Percentiles rank a stretch among this genome's conserved stretches.
phyloP scores from a whole-genome alignment of 2,329 filamentous ascomycete genomes.

The Sporothrix luriei region DNA sequence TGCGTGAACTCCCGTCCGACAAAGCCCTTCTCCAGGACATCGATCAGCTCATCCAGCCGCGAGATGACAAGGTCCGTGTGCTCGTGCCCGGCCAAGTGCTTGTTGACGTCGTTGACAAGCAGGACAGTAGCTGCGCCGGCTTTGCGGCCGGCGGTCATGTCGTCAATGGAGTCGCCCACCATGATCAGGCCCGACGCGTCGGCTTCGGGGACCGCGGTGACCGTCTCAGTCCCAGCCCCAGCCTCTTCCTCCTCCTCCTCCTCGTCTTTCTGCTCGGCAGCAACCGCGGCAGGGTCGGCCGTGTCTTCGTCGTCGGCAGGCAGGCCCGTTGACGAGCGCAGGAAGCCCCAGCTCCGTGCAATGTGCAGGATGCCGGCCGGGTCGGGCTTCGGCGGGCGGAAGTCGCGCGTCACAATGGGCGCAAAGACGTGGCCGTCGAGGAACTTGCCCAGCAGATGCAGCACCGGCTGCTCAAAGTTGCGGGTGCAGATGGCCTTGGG shows the following conservation, averaged over 20 bases:
- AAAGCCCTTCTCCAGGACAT: constrained; percentile 74
- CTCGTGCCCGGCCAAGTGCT: constrained; percentile 66
- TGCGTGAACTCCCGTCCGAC: constrained; percentile 37
- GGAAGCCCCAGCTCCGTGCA: constrained; percentile 72
- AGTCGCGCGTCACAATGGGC: constrained; percentile 83
- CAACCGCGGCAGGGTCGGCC: constrained; percentile 32
- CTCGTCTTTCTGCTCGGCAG: constrained; percentile 35
- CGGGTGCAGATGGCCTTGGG: constrained; percentile 88
- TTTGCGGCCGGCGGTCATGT: constrained; percentile 82
- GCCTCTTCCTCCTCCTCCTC: constrained; percentile 33
- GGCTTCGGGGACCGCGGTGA: constrained; percentile 38
- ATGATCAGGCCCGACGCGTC: constrained; percentile 60
- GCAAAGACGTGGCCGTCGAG: constrained; percentile 67
- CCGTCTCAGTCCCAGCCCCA: too few species aligned
- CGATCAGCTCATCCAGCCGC: constrained; percentile 74
- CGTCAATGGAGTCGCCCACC: constrained; percentile 83
- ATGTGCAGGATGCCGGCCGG: constrained; percentile 89
- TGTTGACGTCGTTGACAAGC: constrained; percentile 79
- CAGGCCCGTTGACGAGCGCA: constrained; percentile 34
- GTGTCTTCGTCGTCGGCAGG: constrained; percentile 34
- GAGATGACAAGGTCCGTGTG: constrained; percentile 76
- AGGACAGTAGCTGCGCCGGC: constrained; percentile 92
- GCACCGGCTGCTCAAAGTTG: constrained; percentile 83
- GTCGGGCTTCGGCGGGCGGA: constrained; percentile 80
- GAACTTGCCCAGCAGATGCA: constrained; percentile 74